Base-by-base conservation (phyloP, 345 rosid species). In the Anastatica hierochuntica region DNA sequence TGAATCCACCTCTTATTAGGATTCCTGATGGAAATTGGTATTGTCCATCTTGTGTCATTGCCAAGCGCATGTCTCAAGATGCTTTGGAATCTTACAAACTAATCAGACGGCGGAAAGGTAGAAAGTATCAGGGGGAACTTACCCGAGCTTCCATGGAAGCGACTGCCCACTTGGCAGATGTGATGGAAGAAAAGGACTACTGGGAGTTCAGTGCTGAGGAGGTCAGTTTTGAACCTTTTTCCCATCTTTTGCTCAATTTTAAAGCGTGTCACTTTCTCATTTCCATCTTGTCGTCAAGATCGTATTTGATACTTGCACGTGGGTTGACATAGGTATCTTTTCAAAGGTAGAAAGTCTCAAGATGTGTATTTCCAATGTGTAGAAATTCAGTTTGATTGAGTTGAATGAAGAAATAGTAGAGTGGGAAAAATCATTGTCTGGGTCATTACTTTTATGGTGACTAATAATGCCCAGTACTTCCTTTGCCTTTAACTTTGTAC, bases 21-120 rank as follows among this genome's bases (percentile, higher is more conserved):
- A 92, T 88, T 68, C 98, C 98, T 18, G 88, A 88, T 45, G 98
- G 98, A 42, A 92, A 92, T 74, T 92, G 98, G 98, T 92, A 92
- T 70, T 88, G 97, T 54, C 98, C 98, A 52, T 76, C 95, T 53
- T 92, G 98, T 79, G 81, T 68, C 73, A 67, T 60, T 50, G 68
- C 82, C 59, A 77, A 69, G 58, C 67, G 58, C 48, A 49, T 66
- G 62, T 69, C 67, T 67, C 82, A 70, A 55, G 85, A 73, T 62
- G 68, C 76, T 33, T 62, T 75, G 24, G 74, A 66, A 75, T 70
- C 44, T 37, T 61, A 68, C 72, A 76, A 50, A 53, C 75, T 81
- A 30, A 61, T 72, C 53, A 66, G 72, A 53, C 68, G 34, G 37
- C 62, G 23, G 43, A 70, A 58, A 74, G 69, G 76, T 56, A 79